Percentiles rank a stretch among this genome's conserved stretches.
phyloP scores from a whole-genome alignment of 2,329 filamentous ascomycete species.

The Trichoderma sp. region DNA sequence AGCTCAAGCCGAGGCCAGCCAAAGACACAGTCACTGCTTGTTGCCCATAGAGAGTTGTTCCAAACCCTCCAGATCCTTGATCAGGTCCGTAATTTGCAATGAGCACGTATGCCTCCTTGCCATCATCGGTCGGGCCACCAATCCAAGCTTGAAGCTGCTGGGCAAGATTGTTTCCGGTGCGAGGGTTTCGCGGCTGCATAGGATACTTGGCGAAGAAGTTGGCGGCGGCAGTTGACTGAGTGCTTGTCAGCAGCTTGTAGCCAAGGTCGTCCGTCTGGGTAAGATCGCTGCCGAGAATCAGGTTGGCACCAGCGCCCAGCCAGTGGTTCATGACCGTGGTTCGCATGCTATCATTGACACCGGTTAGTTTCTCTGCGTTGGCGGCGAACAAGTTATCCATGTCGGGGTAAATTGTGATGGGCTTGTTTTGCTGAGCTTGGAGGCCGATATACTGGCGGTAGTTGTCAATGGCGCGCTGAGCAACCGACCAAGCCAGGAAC shows the following conservation, averaged over 20 bases:
- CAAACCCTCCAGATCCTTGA: constrained; percentile 24
- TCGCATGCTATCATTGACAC: constrained; percentile 28
- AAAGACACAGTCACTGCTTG: constrained; percentile 27
- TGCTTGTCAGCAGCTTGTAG: constrained; percentile 24
- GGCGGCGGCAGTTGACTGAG: constrained; percentile 23
- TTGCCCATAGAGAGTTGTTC: constrained; percentile 9
- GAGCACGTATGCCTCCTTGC: constrained; percentile 27
- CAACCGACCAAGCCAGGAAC: constrained; percentile 24
- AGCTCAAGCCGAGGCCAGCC: background rate
- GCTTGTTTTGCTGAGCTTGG: constrained; percentile 25
- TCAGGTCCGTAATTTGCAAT: constrained; percentile 27
- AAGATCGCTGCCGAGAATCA: constrained; percentile 25
- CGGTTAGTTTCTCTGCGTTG: constrained; percentile 20
- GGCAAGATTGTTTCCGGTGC: constrained; percentile 26
- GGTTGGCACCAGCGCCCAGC: constrained; percentile 26
- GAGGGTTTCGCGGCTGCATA: constrained; percentile 29
- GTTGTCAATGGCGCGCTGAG: constrained; percentile 29
- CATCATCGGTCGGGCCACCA: constrained; percentile 18
- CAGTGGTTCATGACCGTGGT: constrained; percentile 28
- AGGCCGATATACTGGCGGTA: constrained; percentile 29
- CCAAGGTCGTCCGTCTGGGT: constrained; percentile 24
- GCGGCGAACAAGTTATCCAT: constrained; percentile 26
- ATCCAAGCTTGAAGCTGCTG: constrained; percentile 29
- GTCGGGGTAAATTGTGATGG: constrained; percentile 28
- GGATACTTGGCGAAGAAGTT: constrained; percentile 30